Percentiles rank a stretch among this genome's conserved stretches.
phyloP scores from a whole-genome alignment of 352 stramenopile genomes.

The Ochromonadaceae sp. region DNA sequence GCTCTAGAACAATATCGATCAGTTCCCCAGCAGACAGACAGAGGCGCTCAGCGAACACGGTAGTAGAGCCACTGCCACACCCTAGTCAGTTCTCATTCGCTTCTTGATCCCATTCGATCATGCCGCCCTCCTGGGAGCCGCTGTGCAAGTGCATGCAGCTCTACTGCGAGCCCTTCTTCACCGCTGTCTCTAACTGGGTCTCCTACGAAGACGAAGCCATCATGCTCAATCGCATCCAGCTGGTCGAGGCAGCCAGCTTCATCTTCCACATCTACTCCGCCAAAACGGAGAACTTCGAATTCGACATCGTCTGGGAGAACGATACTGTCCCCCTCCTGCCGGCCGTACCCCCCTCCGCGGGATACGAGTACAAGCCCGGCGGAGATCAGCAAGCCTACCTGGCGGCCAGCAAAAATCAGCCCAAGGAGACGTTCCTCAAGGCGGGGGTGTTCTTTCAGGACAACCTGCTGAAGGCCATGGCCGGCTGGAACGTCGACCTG shows the following conservation, averaged over 20 bases:
- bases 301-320: neutral
- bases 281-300: neutral
- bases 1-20: no score
- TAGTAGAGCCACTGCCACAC: no score
- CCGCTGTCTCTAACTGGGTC: neutral
- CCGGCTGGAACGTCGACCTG: neutral
- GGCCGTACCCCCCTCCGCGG: neutral
- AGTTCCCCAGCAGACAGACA: no score
- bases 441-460: neutral
- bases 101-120: no score
- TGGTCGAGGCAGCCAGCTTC: neutral
- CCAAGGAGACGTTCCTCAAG: neutral
- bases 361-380: neutral
- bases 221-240: neutral
- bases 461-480: neutral
- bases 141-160: neutral
- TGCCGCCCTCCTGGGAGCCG: neutral
- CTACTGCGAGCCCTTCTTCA: conserved; percentile 10
- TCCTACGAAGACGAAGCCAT: neutral
- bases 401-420: neutral
- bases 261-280: neutral
- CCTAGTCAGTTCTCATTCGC: no score
- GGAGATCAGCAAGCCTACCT: neutral
- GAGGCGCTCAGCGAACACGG: no score
- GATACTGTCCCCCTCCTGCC: neutral